Evolutionary conservation across 1,139 yeast genomes (phyloP).

Genomic region (Saccharomyces hybrid): DNA sequence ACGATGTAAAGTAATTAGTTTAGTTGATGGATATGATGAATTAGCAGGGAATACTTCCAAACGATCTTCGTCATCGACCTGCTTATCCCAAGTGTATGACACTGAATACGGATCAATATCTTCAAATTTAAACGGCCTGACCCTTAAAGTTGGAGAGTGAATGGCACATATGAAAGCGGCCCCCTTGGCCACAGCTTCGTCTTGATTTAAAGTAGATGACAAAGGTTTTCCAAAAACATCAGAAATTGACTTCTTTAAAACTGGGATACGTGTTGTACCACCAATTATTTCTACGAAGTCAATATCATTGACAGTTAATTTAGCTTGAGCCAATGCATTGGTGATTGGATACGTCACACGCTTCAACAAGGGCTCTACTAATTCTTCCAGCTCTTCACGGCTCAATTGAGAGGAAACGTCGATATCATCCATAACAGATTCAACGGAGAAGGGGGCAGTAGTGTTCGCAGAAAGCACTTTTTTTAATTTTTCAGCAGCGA

Average conservation of each 20-base stretch:
- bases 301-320: constrained; percentile 60
- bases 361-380: constrained; percentile 72
- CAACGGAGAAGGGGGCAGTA: constrained; percentile 90
- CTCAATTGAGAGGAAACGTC: constrained; percentile 87
- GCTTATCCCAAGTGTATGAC: constrained; percentile 92
- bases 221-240: constrained; percentile 80
- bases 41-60: constrained; percentile 97
- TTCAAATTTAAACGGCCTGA: constrained; percentile 97
- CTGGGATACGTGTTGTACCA: constrained; percentile 97
- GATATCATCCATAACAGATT: constrained; percentile 94
- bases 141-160: constrained; percentile 98
- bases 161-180: constrained; percentile 98
- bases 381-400: constrained; percentile 90
- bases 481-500: constrained; percentile 90
- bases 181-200: constrained; percentile 98
- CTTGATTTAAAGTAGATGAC: constrained; percentile 96
- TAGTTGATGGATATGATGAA: constrained; percentile 88
- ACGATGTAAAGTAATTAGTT: constrained; percentile 91
- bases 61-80: constrained; percentile 80
- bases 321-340: constrained; percentile 75
- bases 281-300: constrained; percentile 94
- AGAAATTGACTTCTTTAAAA: constrained; percentile 71
- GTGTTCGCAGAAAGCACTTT: constrained; percentile 95
- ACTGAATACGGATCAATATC: constrained; percentile 90
- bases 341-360: constrained; percentile 74